A percentile compares a stretch with the other conserved stretches of the same genome.
Conservation (phyloP, 2,329 filamentous ascomycete genomes). For the Lizonia empirigonia region DNA sequence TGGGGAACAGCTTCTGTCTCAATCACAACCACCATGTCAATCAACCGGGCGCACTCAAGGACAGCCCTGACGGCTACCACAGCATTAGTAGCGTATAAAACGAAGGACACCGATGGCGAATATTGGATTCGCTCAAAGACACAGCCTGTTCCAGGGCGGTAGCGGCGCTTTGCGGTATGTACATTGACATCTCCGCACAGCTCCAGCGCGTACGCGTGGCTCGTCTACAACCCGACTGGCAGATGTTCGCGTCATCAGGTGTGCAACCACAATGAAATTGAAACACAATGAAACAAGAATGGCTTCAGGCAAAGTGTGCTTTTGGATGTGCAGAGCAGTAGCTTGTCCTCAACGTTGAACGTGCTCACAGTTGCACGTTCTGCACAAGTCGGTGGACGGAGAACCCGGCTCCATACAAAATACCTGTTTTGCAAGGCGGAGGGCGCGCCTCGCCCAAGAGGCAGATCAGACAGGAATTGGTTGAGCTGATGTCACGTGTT, state of each 20-base stretch:
- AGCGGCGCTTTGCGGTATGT: background rate
- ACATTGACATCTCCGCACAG: background rate
- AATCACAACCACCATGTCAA: background rate
- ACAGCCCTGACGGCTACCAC: background rate
- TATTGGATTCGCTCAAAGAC: background rate
- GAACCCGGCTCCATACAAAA: background rate
- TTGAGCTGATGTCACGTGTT: constrained; percentile 14
- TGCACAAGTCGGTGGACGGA: background rate
- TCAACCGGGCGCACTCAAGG: background rate
- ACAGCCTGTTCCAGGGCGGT: background rate
- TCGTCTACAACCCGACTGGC: no score
- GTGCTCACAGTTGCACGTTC: constrained; percentile 5
- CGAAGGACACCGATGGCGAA: background rate
- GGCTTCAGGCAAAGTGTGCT: background rate
- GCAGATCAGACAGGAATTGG: constrained; percentile 8
- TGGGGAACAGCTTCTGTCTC: constrained; percentile 6
- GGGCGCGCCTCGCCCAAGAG: constrained; percentile 2
- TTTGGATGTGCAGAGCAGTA: background rate
- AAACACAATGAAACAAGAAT: background rate
- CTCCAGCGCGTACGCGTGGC: background rate
- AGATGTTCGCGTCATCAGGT: background rate
- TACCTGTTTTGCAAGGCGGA: constrained; percentile 19
- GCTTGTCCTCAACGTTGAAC: background rate
- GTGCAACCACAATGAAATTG: background rate
- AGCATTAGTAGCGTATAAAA: no score